A percentile compares a stretch with the other conserved stretches of the same genome.
Conservation (phyloP, 768 basidiomycete genomes). For the Boletus vinaceobasis region DNA sequence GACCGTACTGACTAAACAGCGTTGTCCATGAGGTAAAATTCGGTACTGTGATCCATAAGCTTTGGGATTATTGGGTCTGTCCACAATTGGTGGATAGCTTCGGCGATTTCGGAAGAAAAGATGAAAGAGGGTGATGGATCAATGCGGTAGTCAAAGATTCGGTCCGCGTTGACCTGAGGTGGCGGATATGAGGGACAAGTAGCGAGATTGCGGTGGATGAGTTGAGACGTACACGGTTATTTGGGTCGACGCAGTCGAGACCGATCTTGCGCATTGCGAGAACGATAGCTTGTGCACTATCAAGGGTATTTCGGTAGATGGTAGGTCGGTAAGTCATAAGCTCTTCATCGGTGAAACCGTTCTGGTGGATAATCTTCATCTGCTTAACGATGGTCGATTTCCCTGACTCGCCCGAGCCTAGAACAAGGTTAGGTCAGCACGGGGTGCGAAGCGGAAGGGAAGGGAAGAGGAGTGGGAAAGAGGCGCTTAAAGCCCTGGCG, state of each 20-base stretch:
- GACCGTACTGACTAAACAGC: slow-evolving; percentile 69
- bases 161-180: slow-evolving; percentile 48
- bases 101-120: slow-evolving; percentile 63
- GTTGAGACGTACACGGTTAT: slow-evolving; percentile 47
- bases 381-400: slow-evolving; percentile 97
- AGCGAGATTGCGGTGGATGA: accelerated
- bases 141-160: slow-evolving; percentile 55
- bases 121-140: slow-evolving; percentile 41
- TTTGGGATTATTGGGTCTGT: slow-evolving; percentile 58
- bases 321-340: slow-evolving; percentile 71
- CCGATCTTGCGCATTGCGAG: slow-evolving; percentile 84
- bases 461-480: not conserved
- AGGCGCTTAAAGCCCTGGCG: slow-evolving; percentile 8
- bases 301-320: slow-evolving; percentile 84
- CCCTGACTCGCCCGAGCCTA: slow-evolving; percentile 93
- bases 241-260: slow-evolving; percentile 65
- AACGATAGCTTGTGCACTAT: slow-evolving; percentile 83
- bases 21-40: slow-evolving; percentile 96
- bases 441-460: not conserved
- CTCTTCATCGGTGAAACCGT: slow-evolving; percentile 79
- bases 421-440: not conserved
- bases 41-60: slow-evolving; percentile 56
- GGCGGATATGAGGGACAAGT: slow-evolving; percentile 10
- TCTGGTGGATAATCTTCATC: slow-evolving; percentile 98
- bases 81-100: slow-evolving; percentile 67